Percentiles rank a stretch among this genome's conserved stretches.
These are phyloP conservation scores for Ballota nigra DNA, from an alignment of 257 asterid species.

Conservation along the genomic window DNA sequence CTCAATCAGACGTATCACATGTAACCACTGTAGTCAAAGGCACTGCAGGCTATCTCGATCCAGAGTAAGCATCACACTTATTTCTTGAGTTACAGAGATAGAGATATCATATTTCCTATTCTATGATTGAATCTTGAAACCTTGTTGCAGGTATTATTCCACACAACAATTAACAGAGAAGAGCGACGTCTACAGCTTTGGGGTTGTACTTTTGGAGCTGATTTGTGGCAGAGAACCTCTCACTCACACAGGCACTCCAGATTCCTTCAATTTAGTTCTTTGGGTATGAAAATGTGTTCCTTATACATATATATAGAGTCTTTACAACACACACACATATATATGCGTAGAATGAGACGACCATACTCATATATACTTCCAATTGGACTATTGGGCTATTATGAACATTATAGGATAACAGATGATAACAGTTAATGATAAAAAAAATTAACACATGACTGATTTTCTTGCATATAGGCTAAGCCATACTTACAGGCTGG, in stretches of 20 bases:
- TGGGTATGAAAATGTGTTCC: slow-evolving; percentile 51
- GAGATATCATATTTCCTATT: neutral
- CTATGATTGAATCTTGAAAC: neutral
- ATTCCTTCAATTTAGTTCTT: slow-evolving; percentile 82
- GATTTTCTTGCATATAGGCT: slow-evolving; percentile 52
- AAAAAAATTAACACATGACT: slow-evolving; percentile 12
- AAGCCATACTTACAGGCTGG: slow-evolving; percentile 97
- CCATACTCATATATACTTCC: neutral
- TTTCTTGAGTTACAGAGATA: neutral
- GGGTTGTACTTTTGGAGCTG: slow-evolving; percentile 92
- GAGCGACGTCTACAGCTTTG: slow-evolving; percentile 89
- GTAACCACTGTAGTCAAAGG: slow-evolving; percentile 86
- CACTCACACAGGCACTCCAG: slow-evolving; percentile 85
- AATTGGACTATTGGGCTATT: neutral
- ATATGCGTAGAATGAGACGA: neutral
- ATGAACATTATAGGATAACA: no score
- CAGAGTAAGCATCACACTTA: slow-evolving; percentile 55
- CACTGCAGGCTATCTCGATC: slow-evolving; percentile 97
- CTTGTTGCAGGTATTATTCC: slow-evolving; percentile 67
- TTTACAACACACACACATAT: neutral
- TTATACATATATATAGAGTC: neutral
- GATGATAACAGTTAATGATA: neutral
- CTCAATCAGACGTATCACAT: slow-evolving; percentile 77
- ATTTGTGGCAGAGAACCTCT: slow-evolving; percentile 94
- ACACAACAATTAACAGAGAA: slow-evolving; percentile 88